A percentile compares a stretch with the other conserved stretches of the same genome.
These are phyloP conservation scores for Fusarium sp. DNA, from an alignment of 2,329 filamentous ascomycete species.

Conservation along the genomic window DNA sequence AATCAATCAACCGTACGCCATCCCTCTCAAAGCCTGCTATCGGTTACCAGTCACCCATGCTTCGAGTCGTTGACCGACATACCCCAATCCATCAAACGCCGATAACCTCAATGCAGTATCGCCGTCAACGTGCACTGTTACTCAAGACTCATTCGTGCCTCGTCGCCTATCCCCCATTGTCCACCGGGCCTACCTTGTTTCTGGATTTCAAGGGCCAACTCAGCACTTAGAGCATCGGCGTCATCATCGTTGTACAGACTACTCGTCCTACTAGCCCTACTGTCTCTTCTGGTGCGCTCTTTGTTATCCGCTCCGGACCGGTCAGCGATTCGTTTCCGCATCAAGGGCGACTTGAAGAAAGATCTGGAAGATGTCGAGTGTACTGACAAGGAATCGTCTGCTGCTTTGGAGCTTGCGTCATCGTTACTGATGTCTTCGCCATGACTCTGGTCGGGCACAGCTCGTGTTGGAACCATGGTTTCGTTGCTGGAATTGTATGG, in stretches of 20 bases:
- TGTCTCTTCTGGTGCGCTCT: conserved; percentile 53
- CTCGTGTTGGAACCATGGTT: conserved; percentile 49
- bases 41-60: background rate
- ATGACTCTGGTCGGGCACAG: conserved; percentile 36
- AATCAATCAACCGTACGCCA: conserved; percentile 19
- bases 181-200: conserved; percentile 64
- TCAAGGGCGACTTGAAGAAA: conserved; percentile 54
- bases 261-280: conserved; percentile 56
- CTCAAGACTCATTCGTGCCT: conserved; percentile 84
- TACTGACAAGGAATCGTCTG: conserved; percentile 58
- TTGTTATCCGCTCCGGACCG: conserved; percentile 48
- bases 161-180: conserved; percentile 84
- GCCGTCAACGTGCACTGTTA: conserved; percentile 20
- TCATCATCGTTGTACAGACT: conserved; percentile 57
- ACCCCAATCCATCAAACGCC: conserved; percentile 51
- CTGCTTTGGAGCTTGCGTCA: conserved; percentile 45
- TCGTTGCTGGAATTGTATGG: conserved; percentile 52
- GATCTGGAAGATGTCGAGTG: conserved; percentile 61
- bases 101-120: conserved; percentile 19
- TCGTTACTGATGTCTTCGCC: conserved; percentile 43
- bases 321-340: conserved; percentile 55
- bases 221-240: conserved; percentile 53
- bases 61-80: background rate
- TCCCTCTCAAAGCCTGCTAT: background rate
- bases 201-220: conserved; percentile 64